A percentile compares a stretch with the other conserved stretches of the same genome.
phyloP scores from a whole-genome alignment of 2,329 filamentous ascomycete species.

The Alternaria sp. region DNA sequence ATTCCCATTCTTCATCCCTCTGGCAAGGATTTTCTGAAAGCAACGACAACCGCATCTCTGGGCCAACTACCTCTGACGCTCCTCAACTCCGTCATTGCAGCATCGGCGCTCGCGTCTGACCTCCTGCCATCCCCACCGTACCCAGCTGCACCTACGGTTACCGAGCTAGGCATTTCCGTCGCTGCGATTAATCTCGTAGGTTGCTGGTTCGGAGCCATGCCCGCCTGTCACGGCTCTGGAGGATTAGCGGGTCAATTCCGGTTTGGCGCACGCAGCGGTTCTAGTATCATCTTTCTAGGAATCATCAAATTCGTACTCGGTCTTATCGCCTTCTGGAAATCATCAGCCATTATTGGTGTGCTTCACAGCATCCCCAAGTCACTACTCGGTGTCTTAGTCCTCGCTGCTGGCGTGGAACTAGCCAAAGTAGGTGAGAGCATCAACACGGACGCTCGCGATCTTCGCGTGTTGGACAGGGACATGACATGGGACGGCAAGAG shows the following conservation, averaged over 20 bases:
- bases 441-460: slow-evolving; percentile 74
- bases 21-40: slow-evolving; percentile 58
- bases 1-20: slow-evolving; percentile 62
- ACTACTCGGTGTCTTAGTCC: slow-evolving; percentile 85
- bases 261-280: slow-evolving; percentile 88
- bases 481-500: slow-evolving; percentile 50
- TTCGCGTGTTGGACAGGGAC: slow-evolving; percentile 53
- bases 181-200: slow-evolving; percentile 82
- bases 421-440: slow-evolving; percentile 84
- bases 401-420: slow-evolving; percentile 87
- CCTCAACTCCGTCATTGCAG: slow-evolving; percentile 91
- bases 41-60: slow-evolving; percentile 72
- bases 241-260: slow-evolving; percentile 89
- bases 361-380: slow-evolving; percentile 77
- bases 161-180: slow-evolving; percentile 81
- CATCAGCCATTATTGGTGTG: slow-evolving; percentile 74
- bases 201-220: slow-evolving; percentile 95
- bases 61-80: slow-evolving; percentile 91
- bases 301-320: slow-evolving; percentile 78
- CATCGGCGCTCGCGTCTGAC: slow-evolving; percentile 78
- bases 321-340: slow-evolving; percentile 66
- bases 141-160: slow-evolving; percentile 70
- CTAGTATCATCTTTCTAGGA: slow-evolving; percentile 82
- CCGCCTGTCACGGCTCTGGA: slow-evolving; percentile 90
- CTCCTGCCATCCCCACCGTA: slow-evolving; percentile 72